These are phyloP conservation scores for Uronychia binucleata DNA, from an alignment of 73 alveolate species.

Conservation along the genomic window DNA sequence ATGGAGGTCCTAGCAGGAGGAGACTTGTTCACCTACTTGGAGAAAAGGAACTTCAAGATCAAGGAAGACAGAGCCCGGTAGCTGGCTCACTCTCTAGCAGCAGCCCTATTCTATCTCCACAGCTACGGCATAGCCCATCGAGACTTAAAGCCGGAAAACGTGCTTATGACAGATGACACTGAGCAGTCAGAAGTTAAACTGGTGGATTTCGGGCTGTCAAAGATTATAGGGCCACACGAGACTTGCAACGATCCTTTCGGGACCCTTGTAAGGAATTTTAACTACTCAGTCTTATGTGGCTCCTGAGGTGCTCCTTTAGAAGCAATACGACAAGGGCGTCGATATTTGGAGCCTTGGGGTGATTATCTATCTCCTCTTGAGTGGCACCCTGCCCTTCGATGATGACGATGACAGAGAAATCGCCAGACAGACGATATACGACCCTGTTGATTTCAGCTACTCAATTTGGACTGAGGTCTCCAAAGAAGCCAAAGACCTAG, in stretches of 20 bases:
- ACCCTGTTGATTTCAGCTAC: conserved; percentile 75
- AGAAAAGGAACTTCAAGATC: conserved; percentile 60
- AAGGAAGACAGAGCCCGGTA: conserved; percentile 75
- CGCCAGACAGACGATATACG: conserved; percentile 78
- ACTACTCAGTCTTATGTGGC: conserved; percentile 73
- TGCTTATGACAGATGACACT: conserved; percentile 66
- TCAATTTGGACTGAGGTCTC: conserved; percentile 73
- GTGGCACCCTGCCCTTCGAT: conserved; percentile 86
- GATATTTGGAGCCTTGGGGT: neutral
- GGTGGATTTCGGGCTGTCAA: conserved; percentile 81
- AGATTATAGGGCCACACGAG: neutral
- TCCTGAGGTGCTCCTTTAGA: conserved; percentile 42
- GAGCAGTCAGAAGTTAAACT: conserved; percentile 78
- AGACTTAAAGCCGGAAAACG: conserved; percentile 89
- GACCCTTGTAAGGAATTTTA: conserved; percentile 6
- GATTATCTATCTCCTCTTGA: conserved; percentile 11
- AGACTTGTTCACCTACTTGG: conserved; percentile 82
- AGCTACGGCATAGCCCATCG: conserved; percentile 84
- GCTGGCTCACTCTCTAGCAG: conserved; percentile 69
- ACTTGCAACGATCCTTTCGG: conserved; percentile 5
- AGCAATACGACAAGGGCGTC: conserved; percentile 1
- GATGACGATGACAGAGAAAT: conserved; percentile 86
- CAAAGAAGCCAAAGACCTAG: conserved; percentile 70
- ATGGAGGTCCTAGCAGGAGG: conserved; percentile 90
- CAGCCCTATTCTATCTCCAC: conserved; percentile 80